Evolutionary conservation across 805 yeast species (phyloP).

Genomic region (Dipodascus albidus): DNA sequence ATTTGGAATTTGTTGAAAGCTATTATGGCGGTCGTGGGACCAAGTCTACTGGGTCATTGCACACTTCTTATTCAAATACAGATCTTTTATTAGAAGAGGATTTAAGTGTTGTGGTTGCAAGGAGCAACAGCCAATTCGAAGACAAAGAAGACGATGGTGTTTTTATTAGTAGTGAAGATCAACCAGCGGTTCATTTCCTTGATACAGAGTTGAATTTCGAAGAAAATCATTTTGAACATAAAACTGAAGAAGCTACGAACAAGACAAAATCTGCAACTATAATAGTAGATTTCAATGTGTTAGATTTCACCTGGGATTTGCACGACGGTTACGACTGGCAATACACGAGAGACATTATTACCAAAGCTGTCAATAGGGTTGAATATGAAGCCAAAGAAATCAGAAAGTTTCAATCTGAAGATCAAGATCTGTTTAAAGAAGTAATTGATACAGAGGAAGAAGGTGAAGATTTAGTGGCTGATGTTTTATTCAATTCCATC

Average conservation of each 20-base stretch:
- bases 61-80: conserved; percentile 14
- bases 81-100: conserved; percentile 24
- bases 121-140: conserved; percentile 2
- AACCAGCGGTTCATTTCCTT: conserved; percentile 7
- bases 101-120: conserved; percentile 20
- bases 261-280: conserved; percentile 4
- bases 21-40: conserved; percentile 20
- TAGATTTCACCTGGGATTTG: conserved; percentile 29
- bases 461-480: conserved; percentile 33
- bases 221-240: conserved; percentile 20
- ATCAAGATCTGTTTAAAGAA: background rate
- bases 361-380: conserved; percentile 50
- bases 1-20: conserved; percentile 23
- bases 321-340: conserved; percentile 94
- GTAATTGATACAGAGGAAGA: conserved; percentile 8
- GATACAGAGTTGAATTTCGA: conserved; percentile 11
- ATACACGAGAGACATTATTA: conserved; percentile 56
- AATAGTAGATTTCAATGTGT: conserved; percentile 15
- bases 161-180: conserved; percentile 3
- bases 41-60: conserved; percentile 8
- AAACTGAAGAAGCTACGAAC: conserved; percentile 10
- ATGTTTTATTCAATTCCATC: conserved; percentile 68
- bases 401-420: conserved; percentile 9
- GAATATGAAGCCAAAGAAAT: conserved; percentile 36
- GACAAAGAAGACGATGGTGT: background rate